A percentile compares a stretch with the other conserved stretches of the same genome.
These are phyloP conservation scores for Tagetes erecta DNA, from an alignment of 129 eudicot species.

Conservation along the genomic window DNA sequence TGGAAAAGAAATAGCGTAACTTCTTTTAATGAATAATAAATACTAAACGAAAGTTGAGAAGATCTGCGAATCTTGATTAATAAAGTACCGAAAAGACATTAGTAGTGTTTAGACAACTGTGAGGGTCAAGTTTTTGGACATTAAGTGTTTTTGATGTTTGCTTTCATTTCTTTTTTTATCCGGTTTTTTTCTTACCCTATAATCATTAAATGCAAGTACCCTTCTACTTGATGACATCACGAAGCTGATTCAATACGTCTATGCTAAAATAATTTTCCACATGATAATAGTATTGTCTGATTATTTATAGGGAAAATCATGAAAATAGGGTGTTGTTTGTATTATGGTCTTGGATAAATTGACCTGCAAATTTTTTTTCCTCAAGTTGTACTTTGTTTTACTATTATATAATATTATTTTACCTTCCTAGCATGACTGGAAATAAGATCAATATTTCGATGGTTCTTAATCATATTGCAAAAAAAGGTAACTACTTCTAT, in stretches of 20 bases:
- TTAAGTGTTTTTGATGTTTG: slow-evolving; percentile 20
- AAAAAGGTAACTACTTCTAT: background rate
- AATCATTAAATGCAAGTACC: slow-evolving; percentile 31
- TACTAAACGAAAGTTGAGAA: slow-evolving; percentile 24
- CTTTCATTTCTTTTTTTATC: slow-evolving; percentile 13
- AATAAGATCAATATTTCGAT: background rate
- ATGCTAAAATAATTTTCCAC: background rate
- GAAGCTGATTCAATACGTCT: background rate
- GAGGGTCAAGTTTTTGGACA: slow-evolving; percentile 27
- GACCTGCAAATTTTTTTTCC: background rate
- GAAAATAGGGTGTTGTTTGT: background rate
- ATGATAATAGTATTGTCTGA: background rate
- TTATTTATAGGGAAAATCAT: background rate
- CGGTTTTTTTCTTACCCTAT: background rate
- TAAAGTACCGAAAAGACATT: slow-evolving; percentile 28
- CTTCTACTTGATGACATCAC: slow-evolving; percentile 22
- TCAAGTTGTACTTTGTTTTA: background rate
- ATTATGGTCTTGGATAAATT: background rate
- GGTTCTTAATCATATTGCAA: background rate
- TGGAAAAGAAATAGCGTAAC: slow-evolving; percentile 20
- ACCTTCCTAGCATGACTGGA: background rate
- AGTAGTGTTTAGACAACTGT: slow-evolving; percentile 34
- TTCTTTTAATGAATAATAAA: slow-evolving; percentile 24
- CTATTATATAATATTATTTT: background rate
- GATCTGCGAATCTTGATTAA: slow-evolving; percentile 31